Percentiles rank a stretch among this genome's conserved stretches.
These are phyloP conservation scores for Cymbidium sinense DNA, from an alignment of 106 monocot species.

Conservation along the genomic window DNA sequence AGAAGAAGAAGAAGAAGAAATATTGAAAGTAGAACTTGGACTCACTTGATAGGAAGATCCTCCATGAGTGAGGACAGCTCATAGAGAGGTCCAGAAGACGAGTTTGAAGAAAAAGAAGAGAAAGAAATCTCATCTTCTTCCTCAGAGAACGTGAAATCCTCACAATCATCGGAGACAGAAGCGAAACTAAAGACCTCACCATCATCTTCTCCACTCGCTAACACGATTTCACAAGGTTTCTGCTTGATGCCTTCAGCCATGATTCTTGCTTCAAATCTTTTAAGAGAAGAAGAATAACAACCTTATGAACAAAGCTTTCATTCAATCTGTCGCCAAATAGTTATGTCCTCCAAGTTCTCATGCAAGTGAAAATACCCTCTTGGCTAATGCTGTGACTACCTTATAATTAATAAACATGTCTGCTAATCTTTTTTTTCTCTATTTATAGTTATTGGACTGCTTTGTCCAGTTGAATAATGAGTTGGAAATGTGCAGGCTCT, in stretches of 20 bases:
- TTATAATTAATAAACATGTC: too few relatives aligned
- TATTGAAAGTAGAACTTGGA: not conserved
- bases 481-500: not conserved
- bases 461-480: not conserved
- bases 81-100: not conserved
- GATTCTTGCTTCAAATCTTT: not conserved
- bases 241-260: not conserved
- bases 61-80: not conserved
- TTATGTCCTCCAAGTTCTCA: too few relatives aligned
- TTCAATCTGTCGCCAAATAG: too few relatives aligned
- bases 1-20: not conserved
- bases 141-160: not conserved
- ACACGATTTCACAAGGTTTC: not conserved
- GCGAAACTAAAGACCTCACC: not conserved
- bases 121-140: not conserved
- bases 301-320: too few relatives aligned
- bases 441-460: not conserved
- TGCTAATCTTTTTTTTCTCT: too few relatives aligned
- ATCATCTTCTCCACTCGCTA: not conserved
- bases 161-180: not conserved
- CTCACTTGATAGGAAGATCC: constrained; percentile 3
- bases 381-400: too few relatives aligned
- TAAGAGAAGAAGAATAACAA: not conserved
- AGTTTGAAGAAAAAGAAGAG: not conserved
- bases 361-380: too few relatives aligned